A percentile compares a stretch with the other conserved stretches of the same genome.
Conservation (phyloP, 805 yeast genomes). For the Spathaspora gorwiae region DNA sequence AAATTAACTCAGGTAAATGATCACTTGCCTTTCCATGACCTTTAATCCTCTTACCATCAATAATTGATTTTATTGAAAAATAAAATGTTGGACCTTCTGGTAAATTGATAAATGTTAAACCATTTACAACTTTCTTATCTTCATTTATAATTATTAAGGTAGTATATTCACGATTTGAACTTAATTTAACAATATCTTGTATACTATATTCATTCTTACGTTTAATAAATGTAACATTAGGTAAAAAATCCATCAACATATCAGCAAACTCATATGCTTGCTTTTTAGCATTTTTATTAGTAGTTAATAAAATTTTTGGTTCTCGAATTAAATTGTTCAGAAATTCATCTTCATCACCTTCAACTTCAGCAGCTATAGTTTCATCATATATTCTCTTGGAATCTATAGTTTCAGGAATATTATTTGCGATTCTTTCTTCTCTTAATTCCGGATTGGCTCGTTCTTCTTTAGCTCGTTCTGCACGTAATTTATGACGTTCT, state of each 20-base stretch:
- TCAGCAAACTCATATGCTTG: conserved; percentile 90
- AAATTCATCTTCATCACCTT: conserved; percentile 60
- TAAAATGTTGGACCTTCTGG: conserved; percentile 96
- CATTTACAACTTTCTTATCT: conserved; percentile 88
- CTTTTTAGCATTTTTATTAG: conserved; percentile 80
- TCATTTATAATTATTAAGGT: conserved; percentile 88
- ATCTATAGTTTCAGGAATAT: conserved; percentile 81
- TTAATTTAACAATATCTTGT: conserved; percentile 80
- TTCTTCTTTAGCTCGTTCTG: conserved; percentile 85
- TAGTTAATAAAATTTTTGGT: conserved; percentile 88
- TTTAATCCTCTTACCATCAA: conserved; percentile 65
- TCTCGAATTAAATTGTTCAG: conserved; percentile 41
- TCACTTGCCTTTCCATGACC: conserved; percentile 92
- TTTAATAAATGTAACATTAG: conserved; percentile 81
- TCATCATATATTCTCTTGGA: conserved; percentile 83
- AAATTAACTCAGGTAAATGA: conserved; percentile 86
- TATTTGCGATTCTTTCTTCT: conserved; percentile 71
- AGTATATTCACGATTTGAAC: conserved; percentile 79
- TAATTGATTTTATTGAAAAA: conserved; percentile 75
- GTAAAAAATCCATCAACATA: conserved; percentile 74
- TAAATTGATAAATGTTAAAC: conserved; percentile 86
- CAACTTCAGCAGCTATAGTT: conserved; percentile 59
- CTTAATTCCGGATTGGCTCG: conserved; percentile 75
- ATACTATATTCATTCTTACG: conserved; percentile 83
- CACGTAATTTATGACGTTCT: conserved; percentile 69